These are phyloP conservation scores for Eragrostis nindensis DNA, from an alignment of 176 grass and related monocot genomes.

Conservation along the genomic window DNA sequence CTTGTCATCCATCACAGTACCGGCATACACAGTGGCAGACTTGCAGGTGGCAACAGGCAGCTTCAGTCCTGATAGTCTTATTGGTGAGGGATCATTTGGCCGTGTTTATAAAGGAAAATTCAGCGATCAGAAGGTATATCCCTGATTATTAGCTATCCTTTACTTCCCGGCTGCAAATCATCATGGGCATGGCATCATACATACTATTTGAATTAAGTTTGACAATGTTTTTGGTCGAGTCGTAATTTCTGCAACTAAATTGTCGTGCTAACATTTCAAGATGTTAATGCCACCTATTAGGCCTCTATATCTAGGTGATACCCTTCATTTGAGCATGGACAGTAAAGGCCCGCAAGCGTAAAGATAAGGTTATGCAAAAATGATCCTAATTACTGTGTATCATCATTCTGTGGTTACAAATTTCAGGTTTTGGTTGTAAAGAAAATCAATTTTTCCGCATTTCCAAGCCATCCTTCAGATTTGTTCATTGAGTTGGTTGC, in stretches of 20 bases:
- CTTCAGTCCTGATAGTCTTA: slow-evolving; percentile 82
- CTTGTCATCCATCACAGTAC: slow-evolving; percentile 66
- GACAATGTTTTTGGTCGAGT: too few species aligned
- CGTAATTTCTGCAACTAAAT: too few species aligned
- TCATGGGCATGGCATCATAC: neutral
- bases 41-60: slow-evolving; percentile 87
- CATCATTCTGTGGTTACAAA: neutral
- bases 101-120: slow-evolving; percentile 79
- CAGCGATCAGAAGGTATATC: slow-evolving; percentile 75
- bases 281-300: neutral
- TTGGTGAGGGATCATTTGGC: slow-evolving; percentile 80
- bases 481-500: slow-evolving; percentile 73
- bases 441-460: slow-evolving; percentile 70
- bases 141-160: neutral
- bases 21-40: slow-evolving; percentile 86
- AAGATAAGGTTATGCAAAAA: slow-evolving; percentile 19
- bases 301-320: slow-evolving; percentile 2
- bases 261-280: slow-evolving; percentile 14
- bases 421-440: slow-evolving; percentile 83
- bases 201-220: neutral
- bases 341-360: neutral
- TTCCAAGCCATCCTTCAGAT: slow-evolving; percentile 67
- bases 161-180: neutral
- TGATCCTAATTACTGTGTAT: neutral
- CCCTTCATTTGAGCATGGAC: neutral